Evolutionary conservation across 306 rosid species (phyloP), one percentile per base, ranked within the genome.

Genomic region (Gynostemma pentaphyllum): DNA sequence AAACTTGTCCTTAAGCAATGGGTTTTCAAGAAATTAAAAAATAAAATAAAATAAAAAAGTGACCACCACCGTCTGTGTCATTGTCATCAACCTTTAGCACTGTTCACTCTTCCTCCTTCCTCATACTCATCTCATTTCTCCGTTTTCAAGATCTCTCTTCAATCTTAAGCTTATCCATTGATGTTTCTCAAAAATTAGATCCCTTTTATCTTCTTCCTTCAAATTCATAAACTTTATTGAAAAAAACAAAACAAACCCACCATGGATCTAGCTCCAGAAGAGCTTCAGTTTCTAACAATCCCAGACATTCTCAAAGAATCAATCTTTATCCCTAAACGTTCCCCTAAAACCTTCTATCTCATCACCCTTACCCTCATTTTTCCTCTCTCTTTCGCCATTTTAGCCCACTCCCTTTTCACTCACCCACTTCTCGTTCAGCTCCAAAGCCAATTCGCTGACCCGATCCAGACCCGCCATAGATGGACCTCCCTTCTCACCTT

Each of bases 331-430:
- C 99, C 97, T 0, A 92, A 81, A 40, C 79, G 73, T 5, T 92
- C 94, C 0, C 95, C 97, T 0, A 88, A 75, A 28, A 88, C 99
- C 32, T 92, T 92, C 82, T 88, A 84, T 77, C 88, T 88, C 14
- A 73, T 92, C 13, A 88, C 94, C 42, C 68, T 92, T 2, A 77
- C 90, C 76, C 79, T 92, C 5, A 74, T 92, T 24, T 88, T 92
- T 48, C 99, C 99, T 11, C 95, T 92, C 21, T 86, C 96, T 1
- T 92, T 92, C 18, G 99, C 97, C 15, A 86, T 88, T 69, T 47
- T 92, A 10, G 96, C 99, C 6, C 96, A 88, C 78, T 82, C 99
- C 0, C 90, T 92, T 68, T 92, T 88, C 87, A 88, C 99, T 14
- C 95, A 86, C 69, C 96, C 97, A 0, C 64, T 92, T 23, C 70